phyloP scores from a whole-genome alignment of 2,329 filamentous ascomycete genomes.

The Escovopsis sp. region DNA sequence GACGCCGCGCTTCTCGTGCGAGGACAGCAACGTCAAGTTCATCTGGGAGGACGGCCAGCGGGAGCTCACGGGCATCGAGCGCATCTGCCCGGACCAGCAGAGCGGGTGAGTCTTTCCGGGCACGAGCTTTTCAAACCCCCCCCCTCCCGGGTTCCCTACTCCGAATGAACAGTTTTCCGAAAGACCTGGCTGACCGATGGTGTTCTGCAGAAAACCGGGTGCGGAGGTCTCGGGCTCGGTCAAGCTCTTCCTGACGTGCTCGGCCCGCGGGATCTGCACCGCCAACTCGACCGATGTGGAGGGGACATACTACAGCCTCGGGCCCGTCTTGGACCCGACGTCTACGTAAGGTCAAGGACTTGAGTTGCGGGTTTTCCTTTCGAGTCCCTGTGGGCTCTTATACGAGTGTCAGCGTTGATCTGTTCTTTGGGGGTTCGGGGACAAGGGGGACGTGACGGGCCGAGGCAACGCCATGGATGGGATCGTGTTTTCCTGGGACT shows the following conservation, averaged over 20 bases:
- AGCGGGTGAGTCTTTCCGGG: conserved; percentile 19
- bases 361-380: too few species aligned
- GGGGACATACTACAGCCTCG: conserved; percentile 16
- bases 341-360: not conserved
- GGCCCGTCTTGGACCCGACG: conserved; percentile 11
- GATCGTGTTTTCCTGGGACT: too few species aligned
- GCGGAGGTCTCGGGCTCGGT: conserved; percentile 2
- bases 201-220: not conserved
- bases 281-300: conserved; percentile 18
- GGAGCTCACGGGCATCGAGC: conserved; percentile 29
- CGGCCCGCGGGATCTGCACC: conserved; percentile 9
- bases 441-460: too few species aligned
- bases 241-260: not conserved
- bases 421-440: not conserved
- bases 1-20: conserved; percentile 27
- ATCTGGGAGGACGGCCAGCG: conserved; percentile 20
- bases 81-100: conserved; percentile 21
- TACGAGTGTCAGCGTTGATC: too few species aligned
- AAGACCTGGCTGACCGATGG: too few species aligned
- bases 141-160: not conserved
- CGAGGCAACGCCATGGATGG: too few species aligned
- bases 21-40: conserved; percentile 26
- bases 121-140: not conserved
- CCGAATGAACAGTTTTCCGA: not conserved
- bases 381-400: too few species aligned